Conservation (phyloP, 768 basidiomycete genomes). For the Amanita fuliginea region DNA sequence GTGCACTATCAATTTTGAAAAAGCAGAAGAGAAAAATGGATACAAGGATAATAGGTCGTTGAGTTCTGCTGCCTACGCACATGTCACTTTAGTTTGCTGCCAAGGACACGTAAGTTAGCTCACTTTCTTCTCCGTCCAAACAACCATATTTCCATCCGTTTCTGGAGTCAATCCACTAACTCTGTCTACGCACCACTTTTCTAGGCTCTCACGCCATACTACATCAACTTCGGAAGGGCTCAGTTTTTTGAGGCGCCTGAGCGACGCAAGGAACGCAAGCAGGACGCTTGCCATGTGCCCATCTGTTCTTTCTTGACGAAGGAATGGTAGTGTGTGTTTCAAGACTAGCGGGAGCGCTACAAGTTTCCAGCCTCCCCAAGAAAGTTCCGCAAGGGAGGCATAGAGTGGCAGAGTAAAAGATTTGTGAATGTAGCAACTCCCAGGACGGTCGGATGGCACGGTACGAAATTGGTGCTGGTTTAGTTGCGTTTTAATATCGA, state of each 20-base stretch:
- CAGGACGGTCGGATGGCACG: background rate
- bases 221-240: conserved; percentile 36
- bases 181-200: conserved; percentile 33
- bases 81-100: background rate
- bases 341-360: conserved; percentile 51
- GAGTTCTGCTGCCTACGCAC: conserved; percentile 35
- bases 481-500: background rate
- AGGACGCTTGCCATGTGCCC: conserved; percentile 29
- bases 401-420: conserved; percentile 43
- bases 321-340: conserved; percentile 21
- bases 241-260: conserved; percentile 40
- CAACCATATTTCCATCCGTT: background rate
- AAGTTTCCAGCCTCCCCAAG: conserved; percentile 73
- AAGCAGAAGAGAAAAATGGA: conserved; percentile 33
- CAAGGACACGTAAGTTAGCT: background rate
- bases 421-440: conserved; percentile 4
- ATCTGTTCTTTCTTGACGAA: conserved; percentile 11
- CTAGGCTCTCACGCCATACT: conserved; percentile 46
- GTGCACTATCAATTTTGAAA: conserved; percentile 21
- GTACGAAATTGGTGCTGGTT: conserved; percentile 3
- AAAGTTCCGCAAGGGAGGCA: conserved; percentile 49
- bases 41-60: conserved; percentile 44
- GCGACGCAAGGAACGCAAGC: conserved; percentile 37
- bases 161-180: conserved; percentile 13
- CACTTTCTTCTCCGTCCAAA: conserved; percentile 1